Evolutionary conservation across 2,329 filamentous ascomycete genomes (phyloP).

Genomic region (Diplodia sapinea): DNA sequence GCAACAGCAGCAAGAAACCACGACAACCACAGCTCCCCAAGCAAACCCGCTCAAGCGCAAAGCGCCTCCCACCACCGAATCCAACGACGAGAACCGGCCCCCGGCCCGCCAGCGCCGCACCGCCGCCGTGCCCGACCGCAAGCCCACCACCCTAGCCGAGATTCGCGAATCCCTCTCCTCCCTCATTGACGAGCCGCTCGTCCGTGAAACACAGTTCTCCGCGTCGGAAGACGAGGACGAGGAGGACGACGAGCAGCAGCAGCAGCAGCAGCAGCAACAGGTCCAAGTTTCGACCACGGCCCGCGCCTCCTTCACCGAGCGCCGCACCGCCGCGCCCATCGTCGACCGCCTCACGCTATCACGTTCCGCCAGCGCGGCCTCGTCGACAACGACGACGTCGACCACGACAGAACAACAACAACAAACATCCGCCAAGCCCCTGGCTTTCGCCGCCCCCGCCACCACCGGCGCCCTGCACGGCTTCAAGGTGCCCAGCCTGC

Average conservation of each 20-base stretch:
- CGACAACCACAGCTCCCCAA: not conserved
- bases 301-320: conserved; percentile 45
- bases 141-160: conserved; percentile 76
- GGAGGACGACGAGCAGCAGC: conserved; percentile 55
- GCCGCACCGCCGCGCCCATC: conserved; percentile 52
- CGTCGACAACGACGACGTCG: conserved; percentile 33
- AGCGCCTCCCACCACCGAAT: conserved; percentile 46
- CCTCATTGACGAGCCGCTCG: conserved; percentile 71
- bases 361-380: conserved; percentile 49
- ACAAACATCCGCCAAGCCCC: conserved; percentile 43
- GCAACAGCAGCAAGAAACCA: not conserved
- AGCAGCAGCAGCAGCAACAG: conserved; percentile 36
- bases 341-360: conserved; percentile 78
- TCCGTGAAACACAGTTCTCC: conserved; percentile 60
- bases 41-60: conserved; percentile 49
- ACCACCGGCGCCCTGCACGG: conserved; percentile 46
- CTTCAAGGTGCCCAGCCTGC: conserved; percentile 73
- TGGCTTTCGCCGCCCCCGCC: conserved; percentile 63
- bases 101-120: conserved; percentile 68
- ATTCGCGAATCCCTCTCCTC: conserved; percentile 83
- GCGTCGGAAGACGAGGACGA: conserved; percentile 53
- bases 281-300: conserved; percentile 37
- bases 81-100: conserved; percentile 51
- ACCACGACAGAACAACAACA: not conserved
- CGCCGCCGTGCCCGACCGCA: conserved; percentile 56